Evolutionary conservation across 2,329 filamentous ascomycete genomes (phyloP).

Genomic region (Aspergillus japonicus): DNA sequence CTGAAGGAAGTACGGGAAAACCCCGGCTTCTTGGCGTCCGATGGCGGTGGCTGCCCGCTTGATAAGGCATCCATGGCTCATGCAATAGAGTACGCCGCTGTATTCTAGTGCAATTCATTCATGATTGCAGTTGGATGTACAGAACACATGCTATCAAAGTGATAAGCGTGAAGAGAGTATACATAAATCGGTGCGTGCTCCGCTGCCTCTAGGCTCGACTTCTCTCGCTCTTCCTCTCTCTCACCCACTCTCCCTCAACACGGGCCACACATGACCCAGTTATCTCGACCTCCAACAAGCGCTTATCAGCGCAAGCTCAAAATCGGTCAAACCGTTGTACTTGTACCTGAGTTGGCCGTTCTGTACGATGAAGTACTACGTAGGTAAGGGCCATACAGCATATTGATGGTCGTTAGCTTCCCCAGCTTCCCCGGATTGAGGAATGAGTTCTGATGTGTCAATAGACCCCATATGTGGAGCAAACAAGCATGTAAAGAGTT

Average conservation of each 20-base stretch:
- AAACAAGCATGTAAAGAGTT: background rate
- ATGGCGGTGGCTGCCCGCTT: background rate
- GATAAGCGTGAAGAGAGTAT: background rate
- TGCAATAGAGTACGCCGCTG: too few relatives aligned
- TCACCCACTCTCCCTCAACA: background rate
- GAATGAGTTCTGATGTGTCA: background rate
- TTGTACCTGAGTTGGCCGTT: background rate
- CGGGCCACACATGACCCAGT: background rate
- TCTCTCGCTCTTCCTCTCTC: background rate
- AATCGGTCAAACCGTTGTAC: background rate
- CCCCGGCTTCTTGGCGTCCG: background rate
- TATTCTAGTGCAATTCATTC: too few relatives aligned
- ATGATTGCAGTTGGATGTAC: too few relatives aligned
- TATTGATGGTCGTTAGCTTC: background rate
- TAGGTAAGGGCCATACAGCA: background rate
- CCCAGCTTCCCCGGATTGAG: background rate
- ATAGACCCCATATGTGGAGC: background rate
- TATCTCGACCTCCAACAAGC: background rate
- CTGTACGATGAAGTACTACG: background rate
- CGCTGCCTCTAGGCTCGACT: background rate
- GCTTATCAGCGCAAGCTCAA: background rate
- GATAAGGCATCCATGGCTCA: background rate
- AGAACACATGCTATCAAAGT: background rate
- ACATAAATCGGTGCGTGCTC: background rate
- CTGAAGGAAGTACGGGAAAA: too few relatives aligned